Evolutionary conservation across 2,329 filamentous ascomycete genomes (phyloP).

Genomic region (Fusarium secorum): DNA sequence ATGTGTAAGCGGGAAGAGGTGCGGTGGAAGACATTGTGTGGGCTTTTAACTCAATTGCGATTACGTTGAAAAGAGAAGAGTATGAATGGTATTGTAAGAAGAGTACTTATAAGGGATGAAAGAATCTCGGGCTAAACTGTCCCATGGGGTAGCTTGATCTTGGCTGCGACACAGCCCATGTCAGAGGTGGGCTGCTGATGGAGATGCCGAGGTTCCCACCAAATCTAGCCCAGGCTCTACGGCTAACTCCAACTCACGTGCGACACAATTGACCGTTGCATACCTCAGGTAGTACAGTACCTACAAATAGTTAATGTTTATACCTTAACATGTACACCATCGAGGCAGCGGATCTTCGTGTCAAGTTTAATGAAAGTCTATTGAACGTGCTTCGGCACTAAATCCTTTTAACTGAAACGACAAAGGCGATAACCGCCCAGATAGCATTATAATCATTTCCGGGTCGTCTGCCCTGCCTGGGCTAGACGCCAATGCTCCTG

Average conservation of each 20-base stretch:
- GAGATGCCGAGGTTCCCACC: conserved; percentile 40
- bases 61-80: not conserved
- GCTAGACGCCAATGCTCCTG: conserved; percentile 40
- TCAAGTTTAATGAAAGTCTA: conserved; percentile 35
- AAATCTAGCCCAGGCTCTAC: conserved; percentile 14
- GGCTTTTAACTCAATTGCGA: not conserved
- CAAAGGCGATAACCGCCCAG: conserved; percentile 38
- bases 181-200: conserved; percentile 14
- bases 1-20: conserved; percentile 50
- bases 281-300: not conserved
- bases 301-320: not conserved
- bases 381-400: conserved; percentile 28
- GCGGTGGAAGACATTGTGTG: conserved; percentile 36
- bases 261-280: not conserved
- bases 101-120: not conserved
- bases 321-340: not conserved
- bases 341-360: not conserved
- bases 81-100: not conserved
- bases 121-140: not conserved
- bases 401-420: conserved; percentile 33
- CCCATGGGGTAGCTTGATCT: not conserved
- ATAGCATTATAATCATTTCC: conserved; percentile 44
- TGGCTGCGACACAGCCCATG: conserved; percentile 11
- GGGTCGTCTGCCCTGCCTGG: conserved; percentile 36
- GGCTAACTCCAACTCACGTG: conserved; percentile 14